Evolutionary conservation across 1,284 basidiomycete species (phyloP).

Genomic region (Cutaneotrichosporon curvatum): DNA sequence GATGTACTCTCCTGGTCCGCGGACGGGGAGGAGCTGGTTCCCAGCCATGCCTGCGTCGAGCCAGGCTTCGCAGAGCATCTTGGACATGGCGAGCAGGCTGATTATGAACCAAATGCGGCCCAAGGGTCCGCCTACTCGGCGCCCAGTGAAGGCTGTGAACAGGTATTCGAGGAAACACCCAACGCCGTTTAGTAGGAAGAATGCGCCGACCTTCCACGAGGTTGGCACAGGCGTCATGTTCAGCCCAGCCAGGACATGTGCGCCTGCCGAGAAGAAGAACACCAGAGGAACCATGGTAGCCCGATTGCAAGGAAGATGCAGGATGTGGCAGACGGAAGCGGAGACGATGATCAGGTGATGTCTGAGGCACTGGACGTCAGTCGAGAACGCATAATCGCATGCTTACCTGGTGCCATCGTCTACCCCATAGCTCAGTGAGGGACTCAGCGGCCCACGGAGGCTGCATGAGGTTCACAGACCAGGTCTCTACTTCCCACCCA

Average conservation of each 20-base stretch:
- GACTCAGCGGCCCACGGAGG: slow-evolving; percentile 34
- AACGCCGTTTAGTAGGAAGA: slow-evolving; percentile 35
- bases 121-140: slow-evolving; percentile 28
- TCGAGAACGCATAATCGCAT: background rate
- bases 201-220: slow-evolving; percentile 22
- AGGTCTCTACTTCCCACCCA: slow-evolving; percentile 31
- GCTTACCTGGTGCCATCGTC: slow-evolving; percentile 45
- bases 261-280: slow-evolving; percentile 37
- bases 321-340: slow-evolving; percentile 16
- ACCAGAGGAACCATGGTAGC: slow-evolving; percentile 27
- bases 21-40: background rate
- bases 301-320: slow-evolving; percentile 20
- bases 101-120: slow-evolving; percentile 40
- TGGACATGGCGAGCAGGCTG: slow-evolving; percentile 22
- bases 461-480: slow-evolving; percentile 40
- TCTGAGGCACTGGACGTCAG: slow-evolving; percentile 12
- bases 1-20: slow-evolving; percentile 5
- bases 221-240: slow-evolving; percentile 32
- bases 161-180: slow-evolving; percentile 22
- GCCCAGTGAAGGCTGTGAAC: slow-evolving; percentile 20
- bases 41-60: slow-evolving; percentile 23
- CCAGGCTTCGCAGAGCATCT: slow-evolving; percentile 28
- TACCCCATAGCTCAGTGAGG: slow-evolving; percentile 44
- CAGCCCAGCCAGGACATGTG: slow-evolving; percentile 38
- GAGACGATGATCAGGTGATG: slow-evolving; percentile 40